Evolutionary conservation across 2,329 filamentous ascomycete species (phyloP), one percentile per base, ranked within the genome.

Genomic region (Exophiala calicioides): DNA sequence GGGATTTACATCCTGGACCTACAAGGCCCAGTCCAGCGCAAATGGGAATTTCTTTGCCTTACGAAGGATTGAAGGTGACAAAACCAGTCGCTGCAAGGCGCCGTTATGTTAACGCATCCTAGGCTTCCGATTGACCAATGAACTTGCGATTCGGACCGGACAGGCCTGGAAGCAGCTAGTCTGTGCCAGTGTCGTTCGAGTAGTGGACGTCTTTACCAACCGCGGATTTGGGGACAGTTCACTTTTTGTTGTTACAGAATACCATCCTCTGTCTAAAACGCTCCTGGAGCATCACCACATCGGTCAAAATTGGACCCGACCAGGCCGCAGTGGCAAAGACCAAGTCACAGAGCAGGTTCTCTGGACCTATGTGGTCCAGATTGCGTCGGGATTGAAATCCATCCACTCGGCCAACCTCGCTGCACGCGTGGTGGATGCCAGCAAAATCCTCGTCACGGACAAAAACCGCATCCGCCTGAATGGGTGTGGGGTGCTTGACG

Each of bases 141-240:
- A 95, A 60, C 85, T 89, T 58, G 88, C 90, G 3, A 94, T 97
- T 41, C 80, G 86, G 48, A 82, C 86, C 1, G 86, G 93, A 44
- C 88, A 90, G 59, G 84, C 87, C 8, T 98, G 93, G 93, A 91
- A 90, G 62, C 82, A 86, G 48, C 80, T 98, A 37, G 79, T 81
- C 62, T 91, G 85, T 60, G 86, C 84, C 46, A 88, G 82, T 56
- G 81, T 97, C 15, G 91, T 97, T 21, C 86, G 85, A 0, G 81
- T 95, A 6, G 84, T 95, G 60, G 90, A 96, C 67, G 89, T 88
- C 1, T 98, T 98, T 62, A 98, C 93, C 0, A 94, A 89, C 9
- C 78, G 90, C 52, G 88, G 86, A 19, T 98, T 98, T 66, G 88
- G 89, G 44, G 93, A 97, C 65, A 95, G 88, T 68, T 97, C 93